Evolutionary conservation across 106 monocot genomes (phyloP), one percentile per base, ranked within the genome.

Genomic region (Dendrobium huoshanense): DNA sequence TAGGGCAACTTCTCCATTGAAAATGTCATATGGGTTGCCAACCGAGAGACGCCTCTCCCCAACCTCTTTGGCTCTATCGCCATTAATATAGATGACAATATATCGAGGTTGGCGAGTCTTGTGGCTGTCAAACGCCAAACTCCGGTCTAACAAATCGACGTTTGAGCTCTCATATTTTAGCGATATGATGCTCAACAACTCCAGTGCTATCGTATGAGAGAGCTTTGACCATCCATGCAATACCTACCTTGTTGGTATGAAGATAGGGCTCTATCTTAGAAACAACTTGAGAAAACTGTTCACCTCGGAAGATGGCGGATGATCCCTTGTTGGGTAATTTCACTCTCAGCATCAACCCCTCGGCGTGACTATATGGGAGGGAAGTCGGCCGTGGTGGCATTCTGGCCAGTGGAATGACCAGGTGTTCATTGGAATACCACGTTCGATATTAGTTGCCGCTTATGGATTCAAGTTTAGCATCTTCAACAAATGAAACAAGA

Each of bases 11-110:
- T 89, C 80, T 70, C 85, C 0, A 41, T 17, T 1, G 56, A n/a
- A 47, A 82, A 83, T 1, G 77, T 87, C 16, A 8, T 88, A 8
- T 91, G 91, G 91, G 91, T 91, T 0, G 91, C 88, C 43, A 91
- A 92, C 80, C 83, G 89, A 20, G 82, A 84, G 9, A 48, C 43
- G 13, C 84, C 89, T 0, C 29, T 89, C 16, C 18, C 25, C 11
- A 80, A 83, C 72, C 22, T 19, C 22, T 37, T 70, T 2, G 82
- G 78, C 20, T 67, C 72, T 7, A 49, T 86, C 24, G 64, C 59
- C 25, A 54, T 88, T 3, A 75, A 56, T 6, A 22, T 18, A 4
- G 67, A 83, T 16, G 79, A 81, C 2, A 83, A 88, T 47, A 80
- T 88, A 83, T 41, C 41, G 42, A 0, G 24, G 65, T 4, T n/a